A percentile compares a stretch with the other conserved stretches of the same genome.
These are phyloP conservation scores for Gossypium trilobum DNA, from an alignment of 441 rosid species.

Conservation along the genomic window DNA sequence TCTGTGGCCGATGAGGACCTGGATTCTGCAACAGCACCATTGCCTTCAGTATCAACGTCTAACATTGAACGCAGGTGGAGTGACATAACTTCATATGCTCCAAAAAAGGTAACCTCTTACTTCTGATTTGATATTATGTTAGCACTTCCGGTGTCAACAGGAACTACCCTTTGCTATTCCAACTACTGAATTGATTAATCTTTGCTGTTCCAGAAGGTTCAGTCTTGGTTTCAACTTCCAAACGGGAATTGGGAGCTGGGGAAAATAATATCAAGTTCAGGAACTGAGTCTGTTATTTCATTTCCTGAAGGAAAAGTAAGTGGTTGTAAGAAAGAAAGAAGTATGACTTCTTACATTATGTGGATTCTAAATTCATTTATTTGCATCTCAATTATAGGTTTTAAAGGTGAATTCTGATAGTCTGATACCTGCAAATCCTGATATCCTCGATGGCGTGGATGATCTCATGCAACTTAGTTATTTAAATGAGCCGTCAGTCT, in stretches of 20 bases:
- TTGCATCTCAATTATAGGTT: conserved; percentile 36
- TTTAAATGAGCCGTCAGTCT: conserved; percentile 89
- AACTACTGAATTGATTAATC: neutral
- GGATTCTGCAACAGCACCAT: conserved; percentile 35
- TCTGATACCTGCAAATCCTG: conserved; percentile 87
- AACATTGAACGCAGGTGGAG: conserved; percentile 65
- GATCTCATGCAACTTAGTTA: conserved; percentile 98
- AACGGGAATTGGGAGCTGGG: conserved; percentile 84
- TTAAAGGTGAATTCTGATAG: conserved; percentile 56
- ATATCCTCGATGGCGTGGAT: conserved; percentile 94
- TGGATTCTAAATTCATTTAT: conserved; percentile 16
- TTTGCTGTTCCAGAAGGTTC: conserved; percentile 55
- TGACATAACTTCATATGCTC: conserved; percentile 57
- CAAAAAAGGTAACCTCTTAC: conserved; percentile 54
- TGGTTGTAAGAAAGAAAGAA: conserved; percentile 9
- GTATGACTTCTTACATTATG: conserved; percentile 9
- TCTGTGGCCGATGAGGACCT: conserved; percentile 36
- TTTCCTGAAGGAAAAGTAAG: conserved; percentile 75
- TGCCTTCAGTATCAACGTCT: conserved; percentile 40
- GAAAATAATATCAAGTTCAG: conserved; percentile 58
- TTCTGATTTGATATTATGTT: conserved; percentile 2
- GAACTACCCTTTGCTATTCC: neutral
- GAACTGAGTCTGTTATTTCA: conserved; percentile 58
- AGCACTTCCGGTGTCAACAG: neutral
- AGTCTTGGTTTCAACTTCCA: conserved; percentile 79